A percentile compares a stretch with the other conserved stretches of the same genome.
These are phyloP conservation scores for Hanseniaspora hatyaiensis DNA, from an alignment of 805 yeast genomes.

Conservation along the genomic window DNA sequence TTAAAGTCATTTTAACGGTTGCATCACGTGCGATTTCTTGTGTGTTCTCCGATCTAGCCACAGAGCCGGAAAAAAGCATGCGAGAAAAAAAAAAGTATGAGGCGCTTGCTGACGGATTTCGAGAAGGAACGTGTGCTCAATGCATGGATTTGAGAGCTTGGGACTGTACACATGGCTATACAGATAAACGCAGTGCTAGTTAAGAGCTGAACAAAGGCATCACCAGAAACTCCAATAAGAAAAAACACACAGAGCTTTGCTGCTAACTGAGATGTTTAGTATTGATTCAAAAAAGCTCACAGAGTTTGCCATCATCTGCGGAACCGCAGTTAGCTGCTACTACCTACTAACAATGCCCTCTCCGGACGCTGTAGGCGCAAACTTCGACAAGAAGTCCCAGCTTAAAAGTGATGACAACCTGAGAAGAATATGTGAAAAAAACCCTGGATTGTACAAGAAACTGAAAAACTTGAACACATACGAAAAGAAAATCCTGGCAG, in stretches of 20 bases:
- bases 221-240: neutral
- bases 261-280: too few species aligned
- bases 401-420: constrained; percentile 47
- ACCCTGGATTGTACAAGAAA: constrained; percentile 46
- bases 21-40: too few species aligned
- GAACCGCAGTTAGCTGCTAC: constrained; percentile 62
- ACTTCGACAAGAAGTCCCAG: constrained; percentile 45
- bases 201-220: constrained; percentile 18
- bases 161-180: too few species aligned
- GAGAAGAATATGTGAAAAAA: constrained; percentile 44
- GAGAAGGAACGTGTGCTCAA: too few species aligned
- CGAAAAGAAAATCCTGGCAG: constrained; percentile 64
- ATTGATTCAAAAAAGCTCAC: constrained; percentile 33
- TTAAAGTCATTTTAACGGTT: too few species aligned
- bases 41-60: too few species aligned
- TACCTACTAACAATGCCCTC: constrained; percentile 40
- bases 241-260: neutral
- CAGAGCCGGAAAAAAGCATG: too few species aligned
- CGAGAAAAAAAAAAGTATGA: too few species aligned
- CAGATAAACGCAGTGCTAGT: too few species aligned
- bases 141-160: too few species aligned
- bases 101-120: too few species aligned
- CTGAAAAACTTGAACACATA: constrained; percentile 45
- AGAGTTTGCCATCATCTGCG: constrained; percentile 40
- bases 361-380: constrained; percentile 35